Base-by-base conservation (phyloP, 83 land plant genomes). In the Picea mariana region DNA sequence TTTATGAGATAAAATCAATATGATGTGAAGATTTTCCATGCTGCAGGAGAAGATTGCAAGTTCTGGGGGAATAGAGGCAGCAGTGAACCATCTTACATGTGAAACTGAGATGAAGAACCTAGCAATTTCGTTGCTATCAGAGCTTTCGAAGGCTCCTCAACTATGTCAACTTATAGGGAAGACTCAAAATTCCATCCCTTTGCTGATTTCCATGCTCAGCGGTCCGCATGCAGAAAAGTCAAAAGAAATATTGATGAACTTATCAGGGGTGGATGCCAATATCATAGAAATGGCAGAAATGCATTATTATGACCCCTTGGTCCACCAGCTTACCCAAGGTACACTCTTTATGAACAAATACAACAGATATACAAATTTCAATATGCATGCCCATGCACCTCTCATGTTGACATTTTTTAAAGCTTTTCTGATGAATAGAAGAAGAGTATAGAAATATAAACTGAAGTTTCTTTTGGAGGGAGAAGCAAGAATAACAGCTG, bases 11-110 rank as follows among this genome's bases (percentile, higher is more conserved):
- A 73, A 73, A 73, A 21, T 73, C 52, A 4, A 42, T 44, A 44
- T 44, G 16, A 73, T 73, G 77, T 73, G 47, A n/a, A 73, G 24
- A n/a, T 44, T 72, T 69, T 69, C 20, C 47, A 73, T 73, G 75
- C 26, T 73, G 77, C 77, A 73, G 77, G 77, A 73, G 77, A 73
- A 73, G 77, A 73, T 73, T 73, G 77, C 77, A 73, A 38, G 47
- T 47, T 49, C 58, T 73, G 77, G 77, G 3, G 58, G 55, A 42
- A 47, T 73, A 44, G 77, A 73, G 9, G 77, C n/a, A 9, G 47
- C 47, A 9, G 77, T 73, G 55, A 73, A 73, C 55, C 52, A 73
- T 73, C 77, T 73, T 20, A 73, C 77, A 44, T 58, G 47, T n/a
- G 77, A 73, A 73, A 73, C 49, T 8, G 77, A 73, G 58, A 73